Base-by-base conservation (phyloP, 2,329 filamentous ascomycete genomes). In the Plectosphaerella sp. region DNA sequence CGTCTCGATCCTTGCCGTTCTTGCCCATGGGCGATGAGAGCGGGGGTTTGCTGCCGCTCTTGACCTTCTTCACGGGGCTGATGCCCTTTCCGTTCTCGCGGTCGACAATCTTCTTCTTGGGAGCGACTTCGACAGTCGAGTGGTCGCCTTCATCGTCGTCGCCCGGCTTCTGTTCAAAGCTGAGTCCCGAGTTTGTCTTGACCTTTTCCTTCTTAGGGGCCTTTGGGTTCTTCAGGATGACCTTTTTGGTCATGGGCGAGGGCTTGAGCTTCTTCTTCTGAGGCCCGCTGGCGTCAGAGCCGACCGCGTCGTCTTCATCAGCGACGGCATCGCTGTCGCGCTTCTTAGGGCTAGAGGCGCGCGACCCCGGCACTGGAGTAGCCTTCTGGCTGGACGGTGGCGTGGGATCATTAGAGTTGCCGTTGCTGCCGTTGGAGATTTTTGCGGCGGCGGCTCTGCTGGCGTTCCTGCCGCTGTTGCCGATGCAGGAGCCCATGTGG, bases 401-500 rank as follows among this genome's bases (percentile, higher is more conserved):
- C 42, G 82, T 85, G 47, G 73, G 72, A 53, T 82, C 80, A 58
- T 77, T 72, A 56, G 78, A 75, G 52, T 75, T 80, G 58, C 72
- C 71, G 56, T 63, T 68, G 53, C 71, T 75, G 54, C 77, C 79
- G 57, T 83, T 84, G 60, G 77, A 82, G 56, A 86, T 80, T 69
- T 85, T 86, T 58, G 82, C 78, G 10, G 82, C 79, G 11, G 83
- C 83, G 8, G 80, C 80, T 52, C 82, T 73, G 55, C 82, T 84
- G 14, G 83, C 82, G 58, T 80, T 84, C 35, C 83, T 75, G 22
- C 83, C 82, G 58, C 81, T 84, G 63, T 84, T 86, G 43, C 82
- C 83, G 55, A 86, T 86, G 63, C 83, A 86, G 16, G 81, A 84
- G 35, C 81, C 81, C 82, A 87, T 86, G 67, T 87, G 83, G 56